Evolutionary conservation across 2,329 filamentous ascomycete genomes (phyloP).

Genomic region (Thermomyces lanuginosus): DNA sequence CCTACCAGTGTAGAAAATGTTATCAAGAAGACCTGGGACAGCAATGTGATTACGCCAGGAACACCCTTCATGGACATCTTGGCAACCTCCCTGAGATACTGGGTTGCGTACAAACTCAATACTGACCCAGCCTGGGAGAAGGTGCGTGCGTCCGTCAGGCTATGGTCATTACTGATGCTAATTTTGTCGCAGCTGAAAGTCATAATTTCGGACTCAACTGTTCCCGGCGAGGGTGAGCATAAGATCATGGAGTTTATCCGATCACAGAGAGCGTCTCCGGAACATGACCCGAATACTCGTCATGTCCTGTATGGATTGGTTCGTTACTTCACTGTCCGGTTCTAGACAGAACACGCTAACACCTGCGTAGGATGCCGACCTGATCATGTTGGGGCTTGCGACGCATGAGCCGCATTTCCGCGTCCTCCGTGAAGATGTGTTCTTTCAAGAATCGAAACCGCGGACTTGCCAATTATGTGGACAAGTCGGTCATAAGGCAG

Average conservation of each 20-base stretch:
- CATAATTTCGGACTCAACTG: slow-evolving; percentile 95
- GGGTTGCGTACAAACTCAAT: slow-evolving; percentile 94
- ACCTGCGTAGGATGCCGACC: slow-evolving; percentile 55
- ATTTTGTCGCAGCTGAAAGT: slow-evolving; percentile 51
- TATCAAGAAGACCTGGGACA: slow-evolving; percentile 83
- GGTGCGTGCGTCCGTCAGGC: slow-evolving; percentile 15
- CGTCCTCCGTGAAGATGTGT: slow-evolving; percentile 91
- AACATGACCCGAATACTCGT: slow-evolving; percentile 89
- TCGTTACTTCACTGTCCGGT: slow-evolving; percentile 8
- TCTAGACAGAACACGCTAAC: slow-evolving; percentile 10
- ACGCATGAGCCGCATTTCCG: slow-evolving; percentile 97
- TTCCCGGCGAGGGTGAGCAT: slow-evolving; percentile 94
- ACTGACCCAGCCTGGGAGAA: slow-evolving; percentile 92
- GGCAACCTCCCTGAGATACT: slow-evolving; percentile 77
- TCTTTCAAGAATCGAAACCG: slow-evolving; percentile 71
- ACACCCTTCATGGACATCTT: slow-evolving; percentile 98
- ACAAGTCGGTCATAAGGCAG: slow-evolving; percentile 78
- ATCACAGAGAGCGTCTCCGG: slow-evolving; percentile 75
- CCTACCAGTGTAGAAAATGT: slow-evolving; percentile 44
- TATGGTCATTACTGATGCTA: slow-evolving; percentile 11
- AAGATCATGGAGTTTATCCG: slow-evolving; percentile 99
- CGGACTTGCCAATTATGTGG: slow-evolving; percentile 77
- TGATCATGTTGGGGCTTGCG: slow-evolving; percentile 94
- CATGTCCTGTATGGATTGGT: slow-evolving; percentile 90
- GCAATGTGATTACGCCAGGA: slow-evolving; percentile 76